A percentile compares a stretch with the other conserved stretches of the same genome.
Conservation (phyloP, 148 eudicot genomes). For the Talinum fruticosum region DNA sequence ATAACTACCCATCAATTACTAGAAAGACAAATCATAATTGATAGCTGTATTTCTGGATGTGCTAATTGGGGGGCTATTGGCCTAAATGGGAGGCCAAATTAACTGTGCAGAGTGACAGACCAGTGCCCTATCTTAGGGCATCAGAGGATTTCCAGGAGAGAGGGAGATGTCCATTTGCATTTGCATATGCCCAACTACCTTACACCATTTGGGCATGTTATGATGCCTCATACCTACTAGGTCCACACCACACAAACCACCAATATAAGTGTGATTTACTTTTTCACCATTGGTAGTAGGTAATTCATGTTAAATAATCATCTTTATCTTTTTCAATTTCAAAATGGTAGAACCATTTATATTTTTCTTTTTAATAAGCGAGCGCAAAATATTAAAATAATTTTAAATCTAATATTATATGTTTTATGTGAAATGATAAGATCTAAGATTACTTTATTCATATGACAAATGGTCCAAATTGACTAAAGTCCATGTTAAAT, state of each 20-base stretch:
- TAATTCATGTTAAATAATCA: neutral
- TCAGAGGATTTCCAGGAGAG: neutral
- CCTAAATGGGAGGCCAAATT: slow-evolving; percentile 7
- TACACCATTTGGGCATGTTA: neutral
- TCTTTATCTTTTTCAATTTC: neutral
- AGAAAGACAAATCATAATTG: neutral
- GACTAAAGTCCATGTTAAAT: too few relatives aligned
- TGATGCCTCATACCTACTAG: neutral
- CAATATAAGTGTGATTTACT: neutral
- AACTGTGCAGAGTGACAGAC: neutral
- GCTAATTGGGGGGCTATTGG: neutral
- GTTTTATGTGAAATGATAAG: too few relatives aligned
- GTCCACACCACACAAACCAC: neutral
- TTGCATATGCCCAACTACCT: slow-evolving; percentile 3
- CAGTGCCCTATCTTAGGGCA: neutral
- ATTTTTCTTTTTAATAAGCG: too few relatives aligned
- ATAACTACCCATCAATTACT: neutral
- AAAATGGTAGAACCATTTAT: too few relatives aligned
- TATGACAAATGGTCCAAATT: too few relatives aligned
- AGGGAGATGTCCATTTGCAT: neutral
- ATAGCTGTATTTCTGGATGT: neutral
- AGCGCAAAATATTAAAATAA: too few relatives aligned
- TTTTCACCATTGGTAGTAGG: slow-evolving; percentile 1
- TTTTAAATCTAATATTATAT: too few relatives aligned
- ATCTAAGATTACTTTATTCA: too few relatives aligned